Conservation (phyloP, 2,329 filamentous ascomycete genomes). For the Beauveria pseudobassiana region DNA sequence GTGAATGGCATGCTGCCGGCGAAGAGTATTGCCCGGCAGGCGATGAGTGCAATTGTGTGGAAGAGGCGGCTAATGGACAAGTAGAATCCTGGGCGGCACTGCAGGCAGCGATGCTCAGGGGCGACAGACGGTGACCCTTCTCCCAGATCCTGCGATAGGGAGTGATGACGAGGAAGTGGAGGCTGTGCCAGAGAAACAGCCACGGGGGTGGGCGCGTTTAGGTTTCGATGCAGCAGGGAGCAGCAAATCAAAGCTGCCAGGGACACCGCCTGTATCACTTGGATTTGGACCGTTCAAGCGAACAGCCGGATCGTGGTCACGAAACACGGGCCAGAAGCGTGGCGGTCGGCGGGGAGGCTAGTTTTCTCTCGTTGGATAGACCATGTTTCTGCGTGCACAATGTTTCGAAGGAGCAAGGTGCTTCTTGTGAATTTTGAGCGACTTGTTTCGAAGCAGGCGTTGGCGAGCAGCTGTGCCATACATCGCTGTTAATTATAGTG, state of each 20-base stretch:
- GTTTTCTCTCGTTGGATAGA: slow-evolving; percentile 9
- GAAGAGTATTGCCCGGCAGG: slow-evolving; percentile 54
- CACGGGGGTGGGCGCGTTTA: slow-evolving; percentile 1
- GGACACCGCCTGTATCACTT: slow-evolving; percentile 3
- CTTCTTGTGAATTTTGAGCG: background rate
- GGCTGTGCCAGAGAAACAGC: background rate
- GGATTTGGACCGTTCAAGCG: slow-evolving; percentile 12
- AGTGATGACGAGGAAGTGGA: background rate
- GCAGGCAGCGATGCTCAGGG: slow-evolving; percentile 29
- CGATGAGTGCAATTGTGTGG: slow-evolving; percentile 56
- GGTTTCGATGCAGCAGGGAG: background rate
- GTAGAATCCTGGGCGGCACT: slow-evolving; percentile 54
- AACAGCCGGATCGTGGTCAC: slow-evolving; percentile 8
- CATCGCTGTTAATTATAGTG: background rate
- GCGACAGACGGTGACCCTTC: slow-evolving; percentile 8
- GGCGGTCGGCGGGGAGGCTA: slow-evolving; percentile 11
- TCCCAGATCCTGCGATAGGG: background rate
- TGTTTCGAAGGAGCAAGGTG: background rate
- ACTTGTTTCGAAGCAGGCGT: too few species aligned
- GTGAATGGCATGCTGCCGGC: slow-evolving; percentile 50
- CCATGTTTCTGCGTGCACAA: background rate
- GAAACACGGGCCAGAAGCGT: slow-evolving; percentile 7
- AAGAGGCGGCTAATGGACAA: slow-evolving; percentile 47
- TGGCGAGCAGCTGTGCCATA: too few species aligned
- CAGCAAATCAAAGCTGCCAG: background rate